These are phyloP conservation scores for Ophiosphaerella herpotricha DNA, from an alignment of 2,329 filamentous ascomycete species.

Conservation along the genomic window DNA sequence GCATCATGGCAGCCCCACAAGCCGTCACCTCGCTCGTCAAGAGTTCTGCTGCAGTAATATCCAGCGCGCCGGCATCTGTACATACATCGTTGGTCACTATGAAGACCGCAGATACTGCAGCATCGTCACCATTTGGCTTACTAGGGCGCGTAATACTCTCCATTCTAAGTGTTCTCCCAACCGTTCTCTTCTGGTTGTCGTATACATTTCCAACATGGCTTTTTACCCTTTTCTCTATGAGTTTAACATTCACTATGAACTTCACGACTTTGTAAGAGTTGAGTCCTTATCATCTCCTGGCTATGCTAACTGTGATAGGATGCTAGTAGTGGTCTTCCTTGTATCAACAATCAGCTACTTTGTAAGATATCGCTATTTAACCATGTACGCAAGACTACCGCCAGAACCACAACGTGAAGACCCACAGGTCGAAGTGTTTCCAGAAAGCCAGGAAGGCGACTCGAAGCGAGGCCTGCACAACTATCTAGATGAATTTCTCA, in stretches of 20 bases:
- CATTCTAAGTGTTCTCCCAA: constrained; percentile 59
- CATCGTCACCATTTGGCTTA: constrained; percentile 48
- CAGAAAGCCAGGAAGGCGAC: constrained; percentile 87
- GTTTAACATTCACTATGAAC: constrained; percentile 97
- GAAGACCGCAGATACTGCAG: constrained; percentile 24
- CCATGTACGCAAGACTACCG: constrained; percentile 93
- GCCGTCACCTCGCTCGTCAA: constrained; percentile 23
- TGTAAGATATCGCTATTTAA: constrained; percentile 91
- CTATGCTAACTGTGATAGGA: constrained; percentile 36
- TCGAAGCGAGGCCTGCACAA: constrained; percentile 91
- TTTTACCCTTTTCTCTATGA: constrained; percentile 88
- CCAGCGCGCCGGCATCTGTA: constrained; percentile 13
- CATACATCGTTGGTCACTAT: constrained; percentile 25
- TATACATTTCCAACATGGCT: constrained; percentile 88
- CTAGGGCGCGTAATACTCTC: constrained; percentile 56
- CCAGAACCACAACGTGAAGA: constrained; percentile 96
- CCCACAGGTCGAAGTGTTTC: constrained; percentile 92
- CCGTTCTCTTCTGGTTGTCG: constrained; percentile 74
- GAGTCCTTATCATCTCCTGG: neutral
- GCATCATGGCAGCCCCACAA: constrained; percentile 32
- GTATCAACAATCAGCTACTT: constrained; percentile 92
- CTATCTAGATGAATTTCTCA: constrained; percentile 96
- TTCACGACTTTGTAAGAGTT: constrained; percentile 82
- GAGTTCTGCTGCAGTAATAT: constrained; percentile 11
- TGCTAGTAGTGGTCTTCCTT: constrained; percentile 72